These are phyloP conservation scores for Pythium dissimile DNA, from an alignment of 352 stramenopile species.

Conservation along the genomic window DNA sequence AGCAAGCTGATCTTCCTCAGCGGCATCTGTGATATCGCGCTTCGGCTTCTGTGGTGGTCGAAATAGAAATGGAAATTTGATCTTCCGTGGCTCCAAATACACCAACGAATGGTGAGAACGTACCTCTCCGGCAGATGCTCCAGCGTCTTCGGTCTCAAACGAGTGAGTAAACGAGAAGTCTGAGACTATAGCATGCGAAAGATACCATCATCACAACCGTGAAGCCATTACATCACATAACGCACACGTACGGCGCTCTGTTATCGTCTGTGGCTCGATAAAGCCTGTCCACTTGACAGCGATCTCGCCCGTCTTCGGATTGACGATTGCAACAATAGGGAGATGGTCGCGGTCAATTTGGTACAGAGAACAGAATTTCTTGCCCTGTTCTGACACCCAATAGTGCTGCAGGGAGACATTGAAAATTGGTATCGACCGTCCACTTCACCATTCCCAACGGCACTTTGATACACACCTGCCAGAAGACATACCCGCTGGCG, in stretches of 20 bases:
- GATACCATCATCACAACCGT: too few relatives aligned
- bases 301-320: conserved; percentile 73
- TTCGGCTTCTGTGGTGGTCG: not conserved
- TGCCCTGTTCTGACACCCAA: conserved; percentile 72
- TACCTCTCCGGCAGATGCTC: not conserved
- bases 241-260: conserved; percentile 57
- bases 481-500: conserved; percentile 93
- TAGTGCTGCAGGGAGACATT: conserved; percentile 72
- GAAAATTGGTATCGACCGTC: too few relatives aligned
- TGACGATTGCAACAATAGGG: conserved; percentile 70
- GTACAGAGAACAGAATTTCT: conserved; percentile 82
- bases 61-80: not conserved
- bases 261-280: conserved; percentile 62
- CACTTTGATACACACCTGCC: too few relatives aligned
- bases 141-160: conserved; percentile 4
- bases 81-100: not conserved
- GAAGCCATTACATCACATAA: not conserved
- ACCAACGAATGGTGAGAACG: not conserved
- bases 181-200: conserved; percentile 16
- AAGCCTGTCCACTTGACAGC: conserved; percentile 66
- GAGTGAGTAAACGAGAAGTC: conserved; percentile 23
- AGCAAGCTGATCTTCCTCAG: conserved; percentile 75
- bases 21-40: conserved; percentile 46
- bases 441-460: too few relatives aligned
- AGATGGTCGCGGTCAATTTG: conserved; percentile 67